Evolutionary conservation across 2,329 filamentous ascomycete species (phyloP), one percentile per base, ranked within the genome.

Genomic region (Trichothecium roseum): DNA sequence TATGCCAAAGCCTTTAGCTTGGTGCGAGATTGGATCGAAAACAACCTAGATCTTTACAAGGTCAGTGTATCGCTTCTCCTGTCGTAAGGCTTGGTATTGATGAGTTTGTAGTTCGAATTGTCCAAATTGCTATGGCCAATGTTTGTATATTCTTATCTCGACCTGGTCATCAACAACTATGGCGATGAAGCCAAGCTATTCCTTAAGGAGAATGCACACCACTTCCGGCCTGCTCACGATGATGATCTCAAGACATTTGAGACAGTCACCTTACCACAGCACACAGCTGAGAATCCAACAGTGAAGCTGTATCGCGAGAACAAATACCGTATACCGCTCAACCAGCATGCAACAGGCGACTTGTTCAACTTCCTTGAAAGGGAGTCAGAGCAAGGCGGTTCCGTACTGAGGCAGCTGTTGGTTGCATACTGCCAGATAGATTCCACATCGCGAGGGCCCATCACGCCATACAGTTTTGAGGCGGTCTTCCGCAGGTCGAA

Each of bases 21-120:
- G 29, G 64, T 94, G 29, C 79, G 73, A 44, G 73, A 76, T 44
- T 98, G 88, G 82, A 80, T 94, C 32, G 87, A 95, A 45, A 87
- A 89, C 46, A 88, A 85, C 40, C 69, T 98, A 17, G 89, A 96
- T 44, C 72, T 96, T 18, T 96, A 96, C 72, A 94, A 94, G 68
- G 84, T 81, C 57, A 48, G 60, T 40, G 4, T 12, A 15, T 17
- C 1, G 14, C 5, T 26, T 28, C 22, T 49, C 28, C 46, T 38
- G 30, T 37, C 20, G 27, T 20, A n/a, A 32, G 2, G 20, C 15
- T 4, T 5, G 18, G 12, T 12, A 29, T 44, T 56, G 26, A 52
- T 34, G n/a, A n/a, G n/a, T 3, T 30, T 9, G 40, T 10, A 88
- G 77, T 86, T 89, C 30, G 91, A 98, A 61, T 68, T 98, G 3